Evolutionary conservation across 805 yeast genomes (phyloP).

Genomic region (Dipodascus albidus): DNA sequence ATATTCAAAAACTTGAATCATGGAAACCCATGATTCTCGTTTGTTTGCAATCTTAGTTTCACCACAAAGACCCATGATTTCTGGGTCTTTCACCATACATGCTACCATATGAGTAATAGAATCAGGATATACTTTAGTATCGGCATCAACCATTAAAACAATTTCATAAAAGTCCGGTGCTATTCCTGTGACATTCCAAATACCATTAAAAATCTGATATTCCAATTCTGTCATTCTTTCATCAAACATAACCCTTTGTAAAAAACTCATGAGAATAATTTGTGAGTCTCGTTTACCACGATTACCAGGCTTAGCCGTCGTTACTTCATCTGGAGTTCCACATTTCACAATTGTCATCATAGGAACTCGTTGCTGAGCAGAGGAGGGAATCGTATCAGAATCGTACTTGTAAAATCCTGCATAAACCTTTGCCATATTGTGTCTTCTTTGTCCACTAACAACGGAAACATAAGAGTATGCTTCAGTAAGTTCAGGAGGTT

Average conservation of each 20-base stretch:
- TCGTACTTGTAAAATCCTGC: conserved; percentile 89
- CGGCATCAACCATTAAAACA: conserved; percentile 90
- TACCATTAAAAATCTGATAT: conserved; percentile 57
- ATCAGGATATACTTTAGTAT: conserved; percentile 79
- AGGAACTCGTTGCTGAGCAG: conserved; percentile 76
- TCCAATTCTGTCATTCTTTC: conserved; percentile 92
- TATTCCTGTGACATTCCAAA: conserved; percentile 70
- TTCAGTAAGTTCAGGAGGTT: conserved; percentile 62
- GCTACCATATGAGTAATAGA: conserved; percentile 82
- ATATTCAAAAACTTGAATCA: conserved; percentile 90
- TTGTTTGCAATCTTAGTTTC: conserved; percentile 89
- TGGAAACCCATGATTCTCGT: conserved; percentile 76
- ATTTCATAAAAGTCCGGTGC: conserved; percentile 75
- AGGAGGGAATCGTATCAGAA: conserved; percentile 59
- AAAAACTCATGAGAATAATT: conserved; percentile 78
- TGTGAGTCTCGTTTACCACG: conserved; percentile 96
- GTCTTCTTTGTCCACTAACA: conserved; percentile 88
- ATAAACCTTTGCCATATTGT: conserved; percentile 94
- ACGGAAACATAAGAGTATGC: conserved; percentile 90
- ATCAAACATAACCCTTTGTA: conserved; percentile 78
- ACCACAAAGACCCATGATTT: conserved; percentile 88
- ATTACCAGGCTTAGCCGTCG: conserved; percentile 73
- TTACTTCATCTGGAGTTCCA: conserved; percentile 78
- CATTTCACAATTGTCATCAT: conserved; percentile 67
- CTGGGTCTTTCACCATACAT: conserved; percentile 76